Base-by-base conservation (phyloP, 2,329 filamentous ascomycete species). In the Colletotrichum somersetense region DNA sequence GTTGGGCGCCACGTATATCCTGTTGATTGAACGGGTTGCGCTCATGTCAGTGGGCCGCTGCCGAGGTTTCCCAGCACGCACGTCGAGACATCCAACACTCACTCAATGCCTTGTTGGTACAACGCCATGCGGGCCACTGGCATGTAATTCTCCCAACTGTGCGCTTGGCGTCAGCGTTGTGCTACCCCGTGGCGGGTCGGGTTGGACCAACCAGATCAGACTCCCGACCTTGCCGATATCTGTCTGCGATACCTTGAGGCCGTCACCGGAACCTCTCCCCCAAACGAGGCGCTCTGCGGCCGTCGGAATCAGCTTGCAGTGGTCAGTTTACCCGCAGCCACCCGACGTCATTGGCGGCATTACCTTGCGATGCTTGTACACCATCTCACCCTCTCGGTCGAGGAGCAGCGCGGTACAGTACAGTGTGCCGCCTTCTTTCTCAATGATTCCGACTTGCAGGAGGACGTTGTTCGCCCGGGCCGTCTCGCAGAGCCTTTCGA, bases 261-360 rank as follows among this genome's bases (percentile, higher is more conserved):
- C 80, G 57, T 84, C 82, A 38, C 83, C 82, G 18, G 81, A 77
- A 23, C 82, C 82, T 62, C 81, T 76, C 38, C 95, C 82, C 82
- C 82, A 84, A 3, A 84, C 78, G 2, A 84, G 73, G 18, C 82
- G 75, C 65, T 84, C 82, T n/a, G 77, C 81, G 5, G 79, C 82
- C 1, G 82, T 84, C 8, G 82, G 82, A 33, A 84, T 79, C 61
- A 84, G 66, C 71, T 72, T 50, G 18, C 59, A 23, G 70, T 48
- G 2, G 52, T 71, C 50, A 73, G 66, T n/a, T 35, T 38, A 14
- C 35, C 20, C 23, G 26, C 18, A 7, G 16, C 26, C 44, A n/a
- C 7, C n/a, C 30, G 20, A 8, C 38, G 8, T 5, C 8, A 7
- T 48, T 6, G 18, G 26, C 12, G 18, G 26, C 3, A 30, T 67